These are phyloP conservation scores for Spergularia marina DNA, from an alignment of 148 eudicot species.

Conservation along the genomic window DNA sequence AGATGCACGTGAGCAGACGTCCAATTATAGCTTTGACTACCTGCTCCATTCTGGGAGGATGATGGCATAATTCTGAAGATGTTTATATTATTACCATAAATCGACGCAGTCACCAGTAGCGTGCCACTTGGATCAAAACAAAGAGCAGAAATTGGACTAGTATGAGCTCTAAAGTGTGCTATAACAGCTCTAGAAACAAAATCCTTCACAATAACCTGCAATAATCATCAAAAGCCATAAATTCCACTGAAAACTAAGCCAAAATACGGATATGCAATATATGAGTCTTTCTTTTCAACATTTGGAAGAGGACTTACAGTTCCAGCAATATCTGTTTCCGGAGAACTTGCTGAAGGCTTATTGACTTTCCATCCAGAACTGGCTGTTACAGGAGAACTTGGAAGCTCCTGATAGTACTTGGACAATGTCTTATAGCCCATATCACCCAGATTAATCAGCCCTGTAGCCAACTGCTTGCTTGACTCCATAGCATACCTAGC, in stretches of 20 bases:
- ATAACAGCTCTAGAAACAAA: constrained; percentile 74
- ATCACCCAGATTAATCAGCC: constrained; percentile 78
- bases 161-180: constrained; percentile 92
- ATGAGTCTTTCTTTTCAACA: not conserved
- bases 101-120: constrained; percentile 89
- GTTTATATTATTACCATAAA: constrained; percentile 88
- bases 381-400: constrained; percentile 61
- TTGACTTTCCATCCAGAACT: constrained; percentile 63
- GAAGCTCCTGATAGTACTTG: constrained; percentile 80
- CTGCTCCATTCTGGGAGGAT: constrained; percentile 58
- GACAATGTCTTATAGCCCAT: constrained; percentile 81
- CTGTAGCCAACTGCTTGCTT: constrained; percentile 84
- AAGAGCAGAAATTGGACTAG: constrained; percentile 88
- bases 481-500: constrained; percentile 96
- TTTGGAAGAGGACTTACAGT: constrained; percentile 45
- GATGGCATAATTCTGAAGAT: constrained; percentile 81
- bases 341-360: constrained; percentile 50
- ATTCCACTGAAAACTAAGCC: constrained; percentile 5
- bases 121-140: constrained; percentile 99
- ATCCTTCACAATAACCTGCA: constrained; percentile 91
- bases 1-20: constrained; percentile 79
- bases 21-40: constrained; percentile 60
- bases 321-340: constrained; percentile 75
- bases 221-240: constrained; percentile 16
- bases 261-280: not conserved